Evolutionary conservation across 176 grass and related monocot species (phyloP).

Genomic region (Alopecurus myosuroides): DNA sequence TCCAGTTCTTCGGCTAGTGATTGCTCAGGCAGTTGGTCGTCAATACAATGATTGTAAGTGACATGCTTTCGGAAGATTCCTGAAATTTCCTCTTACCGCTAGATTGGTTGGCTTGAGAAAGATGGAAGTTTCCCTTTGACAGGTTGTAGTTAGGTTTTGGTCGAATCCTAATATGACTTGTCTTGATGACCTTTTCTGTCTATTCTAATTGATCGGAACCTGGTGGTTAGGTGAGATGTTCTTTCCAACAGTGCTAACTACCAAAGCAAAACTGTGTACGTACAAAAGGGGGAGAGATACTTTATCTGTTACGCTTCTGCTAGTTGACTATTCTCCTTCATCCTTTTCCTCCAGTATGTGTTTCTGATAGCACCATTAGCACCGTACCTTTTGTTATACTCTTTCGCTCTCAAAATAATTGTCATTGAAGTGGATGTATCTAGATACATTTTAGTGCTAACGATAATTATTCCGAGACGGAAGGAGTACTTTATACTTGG

Average conservation of each 20-base stretch:
- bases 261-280: constrained; percentile 24
- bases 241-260: constrained; percentile 39
- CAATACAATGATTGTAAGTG: neutral
- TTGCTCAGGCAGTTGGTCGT: neutral
- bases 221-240: constrained; percentile 45
- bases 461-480: too few relatives aligned
- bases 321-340: neutral
- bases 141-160: constrained; percentile 24
- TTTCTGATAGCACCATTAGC: neutral
- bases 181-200: constrained; percentile 31
- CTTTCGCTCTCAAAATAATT: too few relatives aligned
- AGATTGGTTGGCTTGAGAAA: neutral
- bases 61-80: neutral
- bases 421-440: too few relatives aligned
- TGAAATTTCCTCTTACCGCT: constrained; percentile 4
- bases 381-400: neutral
- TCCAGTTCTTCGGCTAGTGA: neutral
- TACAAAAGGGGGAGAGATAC: constrained; percentile 25
- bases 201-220: constrained; percentile 21
- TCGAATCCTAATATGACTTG: constrained; percentile 24
- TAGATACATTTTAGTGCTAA: too few relatives aligned
- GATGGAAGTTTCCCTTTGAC: neutral
- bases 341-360: neutral
- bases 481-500: neutral
- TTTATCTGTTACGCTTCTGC: constrained; percentile 35